These are phyloP conservation scores for Rhodomyrtus psidioides DNA, from an alignment of 441 rosid species.

Conservation along the genomic window DNA sequence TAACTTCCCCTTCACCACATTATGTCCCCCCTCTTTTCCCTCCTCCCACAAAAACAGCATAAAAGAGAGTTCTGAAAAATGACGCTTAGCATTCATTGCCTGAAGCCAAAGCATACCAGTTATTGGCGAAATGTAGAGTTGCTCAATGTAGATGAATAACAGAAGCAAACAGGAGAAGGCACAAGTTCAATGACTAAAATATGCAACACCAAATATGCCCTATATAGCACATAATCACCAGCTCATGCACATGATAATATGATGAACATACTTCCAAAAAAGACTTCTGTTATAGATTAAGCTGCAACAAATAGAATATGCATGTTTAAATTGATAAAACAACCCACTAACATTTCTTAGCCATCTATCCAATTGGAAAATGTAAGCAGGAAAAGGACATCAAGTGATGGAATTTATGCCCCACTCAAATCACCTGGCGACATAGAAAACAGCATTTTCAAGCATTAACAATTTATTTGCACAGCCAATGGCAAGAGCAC, in stretches of 20 bases:
- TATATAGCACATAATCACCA: neutral
- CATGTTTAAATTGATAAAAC: neutral
- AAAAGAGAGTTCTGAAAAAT: neutral
- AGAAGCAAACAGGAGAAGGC: neutral
- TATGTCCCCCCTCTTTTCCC: neutral
- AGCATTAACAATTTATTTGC: conserved; percentile 88
- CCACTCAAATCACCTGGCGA: conserved; percentile 64
- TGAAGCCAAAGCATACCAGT: neutral
- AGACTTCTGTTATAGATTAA: neutral
- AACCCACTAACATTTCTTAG: neutral
- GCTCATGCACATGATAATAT: neutral
- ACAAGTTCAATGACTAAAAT: neutral
- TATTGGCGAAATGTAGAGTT: neutral
- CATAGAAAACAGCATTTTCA: conserved; percentile 91
- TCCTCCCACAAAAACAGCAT: neutral
- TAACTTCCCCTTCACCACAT: neutral
- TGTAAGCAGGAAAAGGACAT: neutral
- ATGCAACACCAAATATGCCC: neutral
- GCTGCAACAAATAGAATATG: neutral
- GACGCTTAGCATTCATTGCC: neutral
- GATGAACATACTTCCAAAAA: neutral
- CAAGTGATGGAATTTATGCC: neutral
- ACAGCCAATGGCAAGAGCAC: conserved; percentile 96
- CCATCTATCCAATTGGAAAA: neutral
- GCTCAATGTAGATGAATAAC: neutral